Percentiles rank a stretch among this genome's conserved stretches.
Conservation (phyloP, 805 yeast species). For the Nakazawaea holstii region DNA sequence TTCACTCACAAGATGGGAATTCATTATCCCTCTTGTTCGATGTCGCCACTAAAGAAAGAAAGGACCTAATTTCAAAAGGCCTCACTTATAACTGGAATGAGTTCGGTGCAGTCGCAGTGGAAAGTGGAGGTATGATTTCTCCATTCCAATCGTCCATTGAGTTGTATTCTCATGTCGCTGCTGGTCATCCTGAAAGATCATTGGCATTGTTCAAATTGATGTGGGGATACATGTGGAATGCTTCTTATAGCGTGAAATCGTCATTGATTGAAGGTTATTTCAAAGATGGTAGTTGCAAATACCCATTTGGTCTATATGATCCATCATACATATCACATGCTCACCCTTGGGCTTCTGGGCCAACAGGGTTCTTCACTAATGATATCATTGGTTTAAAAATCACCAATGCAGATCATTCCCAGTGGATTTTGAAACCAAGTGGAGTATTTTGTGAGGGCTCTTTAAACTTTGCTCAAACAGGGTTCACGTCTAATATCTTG, state of each 20-base stretch:
- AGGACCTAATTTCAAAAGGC: constrained; percentile 6
- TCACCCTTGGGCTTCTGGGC: constrained; percentile 12
- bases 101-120: constrained; percentile 10
- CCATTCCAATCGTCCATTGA: constrained; percentile 11
- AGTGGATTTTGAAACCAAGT: constrained; percentile 7
- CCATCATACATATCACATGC: constrained; percentile 12
- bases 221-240: constrained; percentile 14
- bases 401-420: constrained; percentile 3
- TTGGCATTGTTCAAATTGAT: constrained; percentile 8
- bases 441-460: constrained; percentile 8
- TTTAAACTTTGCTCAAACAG: constrained; percentile 10
- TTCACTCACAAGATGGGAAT: constrained; percentile 12
- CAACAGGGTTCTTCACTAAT: constrained; percentile 9
- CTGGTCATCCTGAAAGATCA: constrained; percentile 11
- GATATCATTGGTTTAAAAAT: constrained; percentile 10
- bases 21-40: constrained; percentile 4
- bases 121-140: constrained; percentile 10
- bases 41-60: constrained; percentile 1
- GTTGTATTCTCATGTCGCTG: constrained; percentile 7
- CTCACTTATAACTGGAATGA: constrained; percentile 10
- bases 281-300: constrained; percentile 12
- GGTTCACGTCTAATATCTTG: constrained; percentile 10
- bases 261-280: constrained; percentile 12
- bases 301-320: constrained; percentile 11
- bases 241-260: constrained; percentile 11